Percentiles rank a stretch among this genome's conserved stretches.
Evolutionary conservation across 345 rosid genomes (phyloP).

Genomic region (Aquilaria sinensis): DNA sequence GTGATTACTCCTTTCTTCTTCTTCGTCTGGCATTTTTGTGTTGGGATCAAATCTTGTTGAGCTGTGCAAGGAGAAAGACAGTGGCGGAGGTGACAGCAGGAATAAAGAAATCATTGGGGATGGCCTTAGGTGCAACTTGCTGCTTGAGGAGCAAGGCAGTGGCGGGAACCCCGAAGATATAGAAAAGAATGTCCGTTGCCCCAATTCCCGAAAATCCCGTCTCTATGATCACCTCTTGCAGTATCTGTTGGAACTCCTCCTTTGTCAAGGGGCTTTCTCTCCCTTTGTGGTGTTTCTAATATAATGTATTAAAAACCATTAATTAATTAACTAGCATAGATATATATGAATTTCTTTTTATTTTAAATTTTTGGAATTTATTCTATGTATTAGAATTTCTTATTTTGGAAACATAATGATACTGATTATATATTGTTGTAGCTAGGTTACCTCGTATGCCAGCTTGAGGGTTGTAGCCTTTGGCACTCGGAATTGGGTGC

Average conservation of each 20-base stretch:
- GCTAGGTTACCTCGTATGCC: constrained; percentile 34
- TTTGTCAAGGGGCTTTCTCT: constrained; percentile 25
- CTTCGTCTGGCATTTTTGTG: no score
- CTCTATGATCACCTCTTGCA: constrained; percentile 42
- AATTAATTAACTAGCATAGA: no score
- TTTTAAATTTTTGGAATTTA: no score
- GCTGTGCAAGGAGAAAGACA: constrained; percentile 65
- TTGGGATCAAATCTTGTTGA: constrained; percentile 49
- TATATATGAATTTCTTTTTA: no score
- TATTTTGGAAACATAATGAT: not conserved
- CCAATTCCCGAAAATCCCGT: constrained; percentile 69
- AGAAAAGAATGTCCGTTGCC: constrained; percentile 53
- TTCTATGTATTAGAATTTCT: no score
- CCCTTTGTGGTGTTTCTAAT: constrained; percentile 39
- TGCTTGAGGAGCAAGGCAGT: constrained; percentile 52
- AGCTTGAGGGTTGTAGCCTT: constrained; percentile 19
- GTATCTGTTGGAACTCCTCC: constrained; percentile 60
- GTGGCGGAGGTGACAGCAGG: constrained; percentile 74
- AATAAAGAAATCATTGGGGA: constrained; percentile 62
- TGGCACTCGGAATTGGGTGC: constrained; percentile 65
- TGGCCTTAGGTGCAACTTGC: constrained; percentile 32
- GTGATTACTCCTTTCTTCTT: no score
- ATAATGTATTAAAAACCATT: not conserved
- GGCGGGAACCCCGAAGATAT: constrained; percentile 59
- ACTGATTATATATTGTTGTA: no score